Percentiles rank a stretch among this genome's conserved stretches.
phyloP scores from a whole-genome alignment of 805 yeast species.

The Yarrowia sp. region DNA sequence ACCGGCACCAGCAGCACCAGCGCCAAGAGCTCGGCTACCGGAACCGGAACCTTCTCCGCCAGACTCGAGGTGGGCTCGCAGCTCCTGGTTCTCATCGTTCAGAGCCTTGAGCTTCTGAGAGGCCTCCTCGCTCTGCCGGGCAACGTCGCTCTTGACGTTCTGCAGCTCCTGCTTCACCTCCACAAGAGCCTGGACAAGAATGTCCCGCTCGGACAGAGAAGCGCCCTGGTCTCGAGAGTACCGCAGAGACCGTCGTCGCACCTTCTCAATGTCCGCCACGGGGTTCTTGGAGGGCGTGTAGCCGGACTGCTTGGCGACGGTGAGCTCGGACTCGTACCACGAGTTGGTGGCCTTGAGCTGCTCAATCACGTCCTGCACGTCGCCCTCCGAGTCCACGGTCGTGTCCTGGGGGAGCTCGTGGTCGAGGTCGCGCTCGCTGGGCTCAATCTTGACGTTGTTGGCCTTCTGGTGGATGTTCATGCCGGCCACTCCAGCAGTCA shows the following conservation, averaged over 20 bases:
- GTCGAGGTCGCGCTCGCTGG: background rate
- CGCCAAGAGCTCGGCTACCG: conserved; percentile 11
- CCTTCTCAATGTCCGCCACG: conserved; percentile 45
- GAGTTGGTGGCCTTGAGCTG: conserved; percentile 47
- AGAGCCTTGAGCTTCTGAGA: conserved; percentile 43
- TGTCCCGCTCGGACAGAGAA: conserved; percentile 45
- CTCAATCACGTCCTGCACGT: conserved; percentile 59
- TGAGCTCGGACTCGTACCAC: conserved; percentile 47
- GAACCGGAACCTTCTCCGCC: conserved; percentile 10
- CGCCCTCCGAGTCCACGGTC: conserved; percentile 10
- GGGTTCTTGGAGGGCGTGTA: conserved; percentile 46
- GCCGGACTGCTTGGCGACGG: conserved; percentile 46
- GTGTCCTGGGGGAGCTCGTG: background rate
- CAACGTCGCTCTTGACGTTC: conserved; percentile 43
- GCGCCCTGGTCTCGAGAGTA: conserved; percentile 45
- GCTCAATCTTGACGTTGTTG: conserved; percentile 24
- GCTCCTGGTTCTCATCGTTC: conserved; percentile 44
- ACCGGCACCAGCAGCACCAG: conserved; percentile 36
- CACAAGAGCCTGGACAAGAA: conserved; percentile 44
- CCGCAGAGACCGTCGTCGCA: conserved; percentile 46
- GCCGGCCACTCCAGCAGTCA: conserved; percentile 27
- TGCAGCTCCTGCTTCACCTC: conserved; percentile 46
- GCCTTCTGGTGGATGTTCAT: conserved; percentile 24
- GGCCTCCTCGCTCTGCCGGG: conserved; percentile 46
- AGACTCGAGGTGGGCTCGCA: conserved; percentile 25